These are phyloP conservation scores for Fusarium sp. DNA, from an alignment of 2,329 filamentous ascomycete species.

Conservation along the genomic window DNA sequence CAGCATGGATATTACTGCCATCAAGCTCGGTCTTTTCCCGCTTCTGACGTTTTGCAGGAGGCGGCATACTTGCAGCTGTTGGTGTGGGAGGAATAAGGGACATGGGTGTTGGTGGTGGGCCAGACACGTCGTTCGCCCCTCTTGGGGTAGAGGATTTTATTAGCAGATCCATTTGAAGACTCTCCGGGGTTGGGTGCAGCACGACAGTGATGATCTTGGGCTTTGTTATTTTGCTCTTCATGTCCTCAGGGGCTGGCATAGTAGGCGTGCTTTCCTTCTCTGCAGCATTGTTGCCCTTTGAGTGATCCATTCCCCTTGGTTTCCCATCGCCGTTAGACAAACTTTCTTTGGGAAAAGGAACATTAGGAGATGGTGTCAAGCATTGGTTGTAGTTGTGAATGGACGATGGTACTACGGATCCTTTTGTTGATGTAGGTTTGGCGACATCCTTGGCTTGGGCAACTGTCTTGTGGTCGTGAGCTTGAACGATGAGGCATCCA, in stretches of 20 bases:
- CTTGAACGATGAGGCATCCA: slow-evolving; percentile 90
- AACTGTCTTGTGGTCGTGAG: slow-evolving; percentile 84
- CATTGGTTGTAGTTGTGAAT: slow-evolving; percentile 93
- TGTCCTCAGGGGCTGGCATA: slow-evolving; percentile 59
- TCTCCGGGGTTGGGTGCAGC: slow-evolving; percentile 82
- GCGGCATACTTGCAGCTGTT: slow-evolving; percentile 65
- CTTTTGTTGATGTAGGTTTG: slow-evolving; percentile 61
- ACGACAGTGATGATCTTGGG: slow-evolving; percentile 80
- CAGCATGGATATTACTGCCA: slow-evolving; percentile 73
- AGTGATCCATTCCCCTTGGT: slow-evolving; percentile 51
- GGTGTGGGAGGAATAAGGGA: slow-evolving; percentile 68
- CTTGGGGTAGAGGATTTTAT: slow-evolving; percentile 78
- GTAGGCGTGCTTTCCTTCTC: slow-evolving; percentile 64
- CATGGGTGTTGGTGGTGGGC: slow-evolving; percentile 72
- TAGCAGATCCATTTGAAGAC: slow-evolving; percentile 76
- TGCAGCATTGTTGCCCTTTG: slow-evolving; percentile 42
- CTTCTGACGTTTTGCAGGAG: slow-evolving; percentile 74
- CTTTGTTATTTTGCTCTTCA: slow-evolving; percentile 50
- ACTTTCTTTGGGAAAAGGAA: slow-evolving; percentile 74
- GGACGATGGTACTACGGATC: slow-evolving; percentile 75
- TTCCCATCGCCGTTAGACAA: slow-evolving; percentile 47
- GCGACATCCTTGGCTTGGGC: slow-evolving; percentile 68
- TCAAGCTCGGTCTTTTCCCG: slow-evolving; percentile 79
- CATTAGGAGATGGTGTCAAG: slow-evolving; percentile 87
- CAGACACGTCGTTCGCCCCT: slow-evolving; percentile 53